A percentile compares a stretch with the other conserved stretches of the same genome.
Conservation (phyloP, 768 basidiomycete genomes). For the Panaeolus cyanescens region DNA sequence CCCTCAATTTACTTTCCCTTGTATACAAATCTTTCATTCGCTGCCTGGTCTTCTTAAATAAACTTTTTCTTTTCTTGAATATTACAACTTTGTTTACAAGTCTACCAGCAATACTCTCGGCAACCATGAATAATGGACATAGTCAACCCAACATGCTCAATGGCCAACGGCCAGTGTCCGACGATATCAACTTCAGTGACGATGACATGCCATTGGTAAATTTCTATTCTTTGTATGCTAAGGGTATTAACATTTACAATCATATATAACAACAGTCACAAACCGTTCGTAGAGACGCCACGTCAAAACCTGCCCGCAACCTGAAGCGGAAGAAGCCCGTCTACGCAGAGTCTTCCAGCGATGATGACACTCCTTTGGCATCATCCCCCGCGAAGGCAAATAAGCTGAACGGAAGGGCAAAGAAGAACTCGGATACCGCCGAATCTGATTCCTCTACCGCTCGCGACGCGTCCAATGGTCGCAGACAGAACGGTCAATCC, state of each 20-base stretch:
- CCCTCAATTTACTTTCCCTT: neutral
- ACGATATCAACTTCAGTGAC: slow-evolving; percentile 59
- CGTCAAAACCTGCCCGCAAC: slow-evolving; percentile 37
- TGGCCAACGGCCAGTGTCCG: slow-evolving; percentile 38
- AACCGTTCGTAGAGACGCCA: slow-evolving; percentile 48
- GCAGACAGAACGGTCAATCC: slow-evolving; percentile 4
- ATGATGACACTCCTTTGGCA: slow-evolving; percentile 72
- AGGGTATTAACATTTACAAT: slow-evolving; percentile 4
- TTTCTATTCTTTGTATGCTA: neutral
- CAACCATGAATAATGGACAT: slow-evolving; percentile 36
- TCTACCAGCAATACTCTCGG: neutral
- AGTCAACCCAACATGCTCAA: slow-evolving; percentile 38
- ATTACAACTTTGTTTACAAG: neutral
- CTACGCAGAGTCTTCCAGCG: slow-evolving; percentile 61
- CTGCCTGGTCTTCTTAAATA: neutral
- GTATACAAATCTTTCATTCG: neutral
- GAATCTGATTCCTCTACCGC: slow-evolving; percentile 38
- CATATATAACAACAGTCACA: slow-evolving; percentile 49
- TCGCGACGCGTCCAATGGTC: slow-evolving; percentile 47
- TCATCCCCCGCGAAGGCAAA: slow-evolving; percentile 64
- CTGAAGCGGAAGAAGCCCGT: slow-evolving; percentile 65
- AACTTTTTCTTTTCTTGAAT: neutral
- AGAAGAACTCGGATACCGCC: slow-evolving; percentile 35
- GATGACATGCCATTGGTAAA: slow-evolving; percentile 75
- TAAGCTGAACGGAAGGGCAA: slow-evolving; percentile 41